Percentiles rank a stretch among this genome's conserved stretches.
Evolutionary conservation across 2,329 filamentous ascomycete species (phyloP).

Genomic region (Sporothrix brunneoviolacea): DNA sequence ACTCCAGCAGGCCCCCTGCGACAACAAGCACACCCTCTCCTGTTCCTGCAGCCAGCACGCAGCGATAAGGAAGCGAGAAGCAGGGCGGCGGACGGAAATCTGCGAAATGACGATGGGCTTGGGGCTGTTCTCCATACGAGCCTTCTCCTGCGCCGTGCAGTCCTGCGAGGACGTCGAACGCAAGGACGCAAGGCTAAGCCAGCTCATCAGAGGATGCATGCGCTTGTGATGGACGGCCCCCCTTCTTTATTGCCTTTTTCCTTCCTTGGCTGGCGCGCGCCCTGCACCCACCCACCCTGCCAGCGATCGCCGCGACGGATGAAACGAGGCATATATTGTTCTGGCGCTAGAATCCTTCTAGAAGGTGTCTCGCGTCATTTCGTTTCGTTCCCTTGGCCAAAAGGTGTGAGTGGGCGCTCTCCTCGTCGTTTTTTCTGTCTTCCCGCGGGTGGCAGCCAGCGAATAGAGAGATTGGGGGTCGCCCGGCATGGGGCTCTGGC

Average conservation of each 20-base stretch:
- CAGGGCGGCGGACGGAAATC: not conserved
- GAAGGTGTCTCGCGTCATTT: conserved; percentile 14
- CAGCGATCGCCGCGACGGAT: conserved; percentile 8
- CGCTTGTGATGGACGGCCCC: not conserved
- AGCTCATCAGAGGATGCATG: too few relatives aligned
- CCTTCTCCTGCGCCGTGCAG: not conserved
- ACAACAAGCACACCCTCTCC: too few relatives aligned
- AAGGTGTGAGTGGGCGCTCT: not conserved
- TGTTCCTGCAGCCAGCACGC: conserved; percentile 4
- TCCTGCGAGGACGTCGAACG: not conserved
- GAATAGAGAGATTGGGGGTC: too few relatives aligned
- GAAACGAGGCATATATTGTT: conserved; percentile 13
- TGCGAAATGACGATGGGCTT: not conserved
- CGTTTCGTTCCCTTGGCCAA: not conserved
- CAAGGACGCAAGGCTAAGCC: too few relatives aligned
- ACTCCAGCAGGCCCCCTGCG: too few relatives aligned
- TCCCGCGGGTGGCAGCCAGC: too few relatives aligned
- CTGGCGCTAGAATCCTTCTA: conserved; percentile 19
- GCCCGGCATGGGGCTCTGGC: too few relatives aligned
- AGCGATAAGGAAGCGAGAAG: not conserved
- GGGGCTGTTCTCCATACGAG: too few relatives aligned
- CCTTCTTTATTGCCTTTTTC: not conserved
- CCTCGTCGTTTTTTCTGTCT: not conserved
- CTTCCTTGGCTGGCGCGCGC: too few relatives aligned
- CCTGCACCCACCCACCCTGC: too few relatives aligned